phyloP scores from a whole-genome alignment of 306 rosid genomes.

The Medicago truncatula region MtrunA17r5.0-ANR NC_053045.1:54795501-54796000 shows the following conservation, averaged over 20 bases:
- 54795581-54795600: slow-evolving; percentile 93
- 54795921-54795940: slow-evolving; percentile 83
- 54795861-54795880: slow-evolving; percentile 97
- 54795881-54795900: slow-evolving; percentile 86
- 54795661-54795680: slow-evolving; percentile 98
- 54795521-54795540: slow-evolving; percentile 85
- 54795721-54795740: slow-evolving; percentile 97
- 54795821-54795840: slow-evolving; percentile 85
- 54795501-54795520: slow-evolving; percentile 85
- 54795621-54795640: slow-evolving; percentile 92
- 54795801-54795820: slow-evolving; percentile 58
- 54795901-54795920: slow-evolving; percentile 90
- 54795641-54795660: slow-evolving; percentile 87
- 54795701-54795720: slow-evolving; percentile 89
- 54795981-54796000: slow-evolving; percentile 88
- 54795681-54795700: slow-evolving; percentile 75
- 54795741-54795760: slow-evolving; percentile 46
- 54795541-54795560: slow-evolving; percentile 76
- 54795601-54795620: slow-evolving; percentile 94
- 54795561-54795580: slow-evolving; percentile 89
- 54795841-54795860: slow-evolving; percentile 95
- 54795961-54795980: slow-evolving; percentile 93
- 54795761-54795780: background rate
- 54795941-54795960: slow-evolving; percentile 92
- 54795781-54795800: background rate